Percentiles rank a stretch among this genome's conserved stretches.
Evolutionary conservation across 148 eudicot species (phyloP).

Genomic region (Rhododendron molle): DNA sequence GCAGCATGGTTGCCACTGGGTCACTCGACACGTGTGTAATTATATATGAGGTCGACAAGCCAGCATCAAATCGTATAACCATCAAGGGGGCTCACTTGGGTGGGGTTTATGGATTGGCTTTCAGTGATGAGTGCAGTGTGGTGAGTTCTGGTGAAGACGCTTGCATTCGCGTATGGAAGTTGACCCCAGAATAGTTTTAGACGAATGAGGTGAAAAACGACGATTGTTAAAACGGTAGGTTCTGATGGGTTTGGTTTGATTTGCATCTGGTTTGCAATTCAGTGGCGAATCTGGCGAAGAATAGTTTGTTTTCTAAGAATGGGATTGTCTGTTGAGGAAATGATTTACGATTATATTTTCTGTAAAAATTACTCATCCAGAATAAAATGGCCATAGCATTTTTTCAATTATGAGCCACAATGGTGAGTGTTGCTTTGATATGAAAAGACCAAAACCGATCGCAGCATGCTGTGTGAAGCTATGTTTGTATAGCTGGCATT

Average conservation of each 20-base stretch:
- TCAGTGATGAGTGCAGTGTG: slow-evolving; percentile 58
- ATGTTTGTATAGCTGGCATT: not conserved
- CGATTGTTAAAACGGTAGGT: not conserved
- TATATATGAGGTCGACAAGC: slow-evolving; percentile 67
- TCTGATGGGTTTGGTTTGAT: not conserved
- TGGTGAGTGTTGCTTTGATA: not conserved
- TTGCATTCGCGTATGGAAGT: slow-evolving; percentile 72
- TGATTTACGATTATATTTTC: not conserved
- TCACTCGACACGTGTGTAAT: slow-evolving; percentile 84
- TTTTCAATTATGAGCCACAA: not conserved
- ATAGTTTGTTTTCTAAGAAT: not conserved
- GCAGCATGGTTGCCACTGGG: slow-evolving; percentile 80
- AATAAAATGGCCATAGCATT: not conserved
- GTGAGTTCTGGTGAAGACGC: slow-evolving; percentile 95
- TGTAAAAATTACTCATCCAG: not conserved
- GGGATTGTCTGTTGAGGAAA: not conserved
- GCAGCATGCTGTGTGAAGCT: not conserved
- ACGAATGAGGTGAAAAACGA: not conserved
- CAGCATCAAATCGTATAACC: slow-evolving; percentile 72
- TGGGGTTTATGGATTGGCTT: slow-evolving; percentile 81
- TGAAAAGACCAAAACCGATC: not conserved
- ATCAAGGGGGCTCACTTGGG: slow-evolving; percentile 86
- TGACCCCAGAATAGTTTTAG: slow-evolving; percentile 42
- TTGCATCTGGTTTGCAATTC: slow-evolving; percentile 7
- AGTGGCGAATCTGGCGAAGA: not conserved